Evolutionary conservation across 371 early-diverging fungal species (phyloP).

Genomic region (Entomophthora muscae): DNA sequence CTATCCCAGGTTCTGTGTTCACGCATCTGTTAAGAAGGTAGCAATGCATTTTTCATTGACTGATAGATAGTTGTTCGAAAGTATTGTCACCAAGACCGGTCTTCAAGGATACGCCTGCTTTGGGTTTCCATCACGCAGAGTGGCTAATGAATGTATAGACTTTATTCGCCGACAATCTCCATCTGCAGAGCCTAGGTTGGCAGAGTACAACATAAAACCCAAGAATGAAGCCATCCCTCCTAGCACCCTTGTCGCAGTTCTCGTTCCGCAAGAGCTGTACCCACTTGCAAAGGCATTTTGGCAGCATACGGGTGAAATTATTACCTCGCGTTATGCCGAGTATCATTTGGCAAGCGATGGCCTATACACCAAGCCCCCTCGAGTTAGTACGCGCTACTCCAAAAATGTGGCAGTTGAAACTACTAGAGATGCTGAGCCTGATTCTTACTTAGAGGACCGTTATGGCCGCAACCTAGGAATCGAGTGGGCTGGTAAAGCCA

Average conservation of each 20-base stretch:
- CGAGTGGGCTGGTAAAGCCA: conserved; percentile 49
- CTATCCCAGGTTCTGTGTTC: conserved; percentile 87
- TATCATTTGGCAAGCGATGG: conserved; percentile 13
- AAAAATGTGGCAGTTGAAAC: conserved; percentile 18
- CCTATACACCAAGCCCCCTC: background rate
- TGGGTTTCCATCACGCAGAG: too few relatives aligned
- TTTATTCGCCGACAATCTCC: too few relatives aligned
- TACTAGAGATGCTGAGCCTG: conserved; percentile 24
- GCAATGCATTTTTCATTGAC: too few relatives aligned
- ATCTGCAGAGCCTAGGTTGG: too few relatives aligned
- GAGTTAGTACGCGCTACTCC: conserved; percentile 2
- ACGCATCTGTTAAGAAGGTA: conserved; percentile 14
- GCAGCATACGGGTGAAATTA: conserved; percentile 86
- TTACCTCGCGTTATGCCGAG: conserved; percentile 75
- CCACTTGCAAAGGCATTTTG: conserved; percentile 73
- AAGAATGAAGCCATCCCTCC: too few relatives aligned
- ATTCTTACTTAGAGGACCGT: conserved; percentile 67
- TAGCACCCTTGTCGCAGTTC: too few relatives aligned
- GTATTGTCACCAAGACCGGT: too few relatives aligned
- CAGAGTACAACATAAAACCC: too few relatives aligned
- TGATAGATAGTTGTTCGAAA: too few relatives aligned
- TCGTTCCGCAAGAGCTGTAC: conserved; percentile 50
- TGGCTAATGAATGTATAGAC: too few relatives aligned
- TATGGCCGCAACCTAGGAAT: conserved; percentile 77
- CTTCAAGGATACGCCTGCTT: too few relatives aligned